These are phyloP conservation scores for Extremus antarcticus DNA, from an alignment of 495 filamentous ascomycete genomes.

Conservation along the genomic window DNA sequence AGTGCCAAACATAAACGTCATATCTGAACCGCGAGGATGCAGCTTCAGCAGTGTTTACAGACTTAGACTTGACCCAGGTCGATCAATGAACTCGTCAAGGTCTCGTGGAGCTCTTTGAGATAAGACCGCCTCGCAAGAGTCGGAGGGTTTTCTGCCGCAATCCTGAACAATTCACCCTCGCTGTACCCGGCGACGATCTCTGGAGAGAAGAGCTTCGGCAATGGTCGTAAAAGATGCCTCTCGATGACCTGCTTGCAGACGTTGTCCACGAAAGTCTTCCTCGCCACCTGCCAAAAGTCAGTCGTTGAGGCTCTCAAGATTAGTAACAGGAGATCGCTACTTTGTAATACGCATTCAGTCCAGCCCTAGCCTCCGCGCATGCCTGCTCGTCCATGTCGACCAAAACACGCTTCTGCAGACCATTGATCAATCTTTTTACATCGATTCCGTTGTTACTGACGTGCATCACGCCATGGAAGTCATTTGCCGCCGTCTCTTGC, in stretches of 20 bases:
- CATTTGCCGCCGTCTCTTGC: neutral
- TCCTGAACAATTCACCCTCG: neutral
- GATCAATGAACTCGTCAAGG: neutral
- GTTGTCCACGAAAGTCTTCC: slow-evolving; percentile 19
- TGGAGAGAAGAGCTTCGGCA: slow-evolving; percentile 6
- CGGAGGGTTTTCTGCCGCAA: slow-evolving; percentile 1
- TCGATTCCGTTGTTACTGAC: neutral
- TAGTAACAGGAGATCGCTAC: slow-evolving; percentile 4
- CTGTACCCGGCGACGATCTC: slow-evolving; percentile 7
- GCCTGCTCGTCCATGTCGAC: slow-evolving; percentile 16
- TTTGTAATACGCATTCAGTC: slow-evolving; percentile 19
- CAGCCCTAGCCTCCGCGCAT: neutral
- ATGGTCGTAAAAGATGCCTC: slow-evolving; percentile 4
- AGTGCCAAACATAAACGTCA: too few relatives aligned
- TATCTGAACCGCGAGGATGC: too few relatives aligned
- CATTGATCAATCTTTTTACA: neutral
- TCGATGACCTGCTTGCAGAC: slow-evolving; percentile 14
- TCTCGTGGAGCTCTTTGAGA: neutral
- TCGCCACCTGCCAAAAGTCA: slow-evolving; percentile 26
- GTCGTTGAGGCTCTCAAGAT: neutral
- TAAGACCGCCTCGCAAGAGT: slow-evolving; percentile 5
- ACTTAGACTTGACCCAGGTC: neutral
- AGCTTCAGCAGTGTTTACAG: too few relatives aligned
- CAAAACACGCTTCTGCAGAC: neutral
- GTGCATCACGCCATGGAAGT: neutral